These are phyloP conservation scores for Pyrenochaeta sp. DNA, from an alignment of 2,329 filamentous ascomycete genomes.

Conservation along the genomic window DNA sequence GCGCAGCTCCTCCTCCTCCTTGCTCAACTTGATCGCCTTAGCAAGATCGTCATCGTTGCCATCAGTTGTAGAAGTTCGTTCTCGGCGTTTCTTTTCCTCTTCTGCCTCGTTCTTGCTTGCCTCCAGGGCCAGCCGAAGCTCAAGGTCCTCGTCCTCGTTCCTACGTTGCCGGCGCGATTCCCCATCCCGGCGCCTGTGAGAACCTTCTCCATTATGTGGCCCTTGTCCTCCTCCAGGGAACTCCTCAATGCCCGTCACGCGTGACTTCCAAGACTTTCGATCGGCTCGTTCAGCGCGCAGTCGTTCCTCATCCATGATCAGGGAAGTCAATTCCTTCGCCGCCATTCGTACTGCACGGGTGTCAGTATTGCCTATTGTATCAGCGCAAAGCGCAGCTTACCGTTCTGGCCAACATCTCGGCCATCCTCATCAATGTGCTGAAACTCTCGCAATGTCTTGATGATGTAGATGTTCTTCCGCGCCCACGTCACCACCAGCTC, in stretches of 20 bases:
- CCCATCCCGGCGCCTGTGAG: slow-evolving; percentile 46
- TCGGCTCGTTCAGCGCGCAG: slow-evolving; percentile 89
- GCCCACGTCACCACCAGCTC: slow-evolving; percentile 98
- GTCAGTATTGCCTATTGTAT: slow-evolving; percentile 21
- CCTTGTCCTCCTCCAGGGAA: slow-evolving; percentile 59
- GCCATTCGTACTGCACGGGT: slow-evolving; percentile 80
- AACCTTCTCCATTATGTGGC: slow-evolving; percentile 48
- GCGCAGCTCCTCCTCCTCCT: slow-evolving; percentile 89
- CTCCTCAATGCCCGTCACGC: slow-evolving; percentile 92
- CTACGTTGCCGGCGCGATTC: slow-evolving; percentile 54
- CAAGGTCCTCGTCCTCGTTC: slow-evolving; percentile 84
- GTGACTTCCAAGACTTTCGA: slow-evolving; percentile 94
- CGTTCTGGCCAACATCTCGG: slow-evolving; percentile 94
- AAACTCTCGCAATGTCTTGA: slow-evolving; percentile 97
- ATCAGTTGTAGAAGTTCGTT: slow-evolving; percentile 56
- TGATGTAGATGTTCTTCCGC: slow-evolving; percentile 97
- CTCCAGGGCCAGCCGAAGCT: slow-evolving; percentile 90
- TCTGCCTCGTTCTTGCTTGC: slow-evolving; percentile 96
- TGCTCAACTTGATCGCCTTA: slow-evolving; percentile 94
- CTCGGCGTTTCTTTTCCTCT: slow-evolving; percentile 80
- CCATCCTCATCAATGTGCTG: slow-evolving; percentile 96
- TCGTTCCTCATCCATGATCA: slow-evolving; percentile 93
- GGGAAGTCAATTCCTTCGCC: slow-evolving; percentile 91
- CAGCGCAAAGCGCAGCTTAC: slow-evolving; percentile 61
- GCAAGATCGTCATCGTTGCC: slow-evolving; percentile 85